Percentiles rank a stretch among this genome's conserved stretches.
Evolutionary conservation across 495 filamentous ascomycete genomes (phyloP).

Genomic region (Penicillium soppii): DNA sequence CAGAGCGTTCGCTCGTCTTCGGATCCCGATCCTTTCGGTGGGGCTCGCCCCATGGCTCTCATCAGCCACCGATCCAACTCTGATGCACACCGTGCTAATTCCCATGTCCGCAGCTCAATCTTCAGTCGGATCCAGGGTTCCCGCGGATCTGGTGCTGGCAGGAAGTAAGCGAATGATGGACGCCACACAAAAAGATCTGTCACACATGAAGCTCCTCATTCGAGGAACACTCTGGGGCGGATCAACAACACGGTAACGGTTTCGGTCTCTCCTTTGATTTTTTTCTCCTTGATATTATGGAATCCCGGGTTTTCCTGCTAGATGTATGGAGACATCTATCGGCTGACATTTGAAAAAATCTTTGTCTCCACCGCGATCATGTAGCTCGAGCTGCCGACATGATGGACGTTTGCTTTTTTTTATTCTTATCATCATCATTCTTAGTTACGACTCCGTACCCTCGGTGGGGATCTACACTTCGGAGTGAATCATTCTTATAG

Average conservation of each 20-base stretch:
- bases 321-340: slow-evolving; percentile 1
- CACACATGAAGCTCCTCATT: not conserved
- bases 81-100: not conserved
- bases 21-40: not conserved
- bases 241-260: not conserved
- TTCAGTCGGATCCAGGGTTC: not conserved
- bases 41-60: not conserved
- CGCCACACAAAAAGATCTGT: no score
- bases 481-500: no score
- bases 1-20: not conserved
- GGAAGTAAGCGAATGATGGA: not conserved
- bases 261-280: not conserved
- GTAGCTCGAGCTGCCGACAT: no score
- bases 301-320: not conserved
- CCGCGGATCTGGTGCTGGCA: not conserved
- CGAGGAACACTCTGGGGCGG: not conserved
- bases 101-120: not conserved
- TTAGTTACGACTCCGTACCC: no score
- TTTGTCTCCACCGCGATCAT: not conserved
- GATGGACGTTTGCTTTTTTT: not conserved
- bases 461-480: no score
- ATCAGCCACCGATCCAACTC: not conserved
- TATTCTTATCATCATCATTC: no score
- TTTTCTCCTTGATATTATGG: not conserved
- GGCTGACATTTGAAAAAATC: not conserved